These are phyloP conservation scores for Metschnikowia proteae DNA, from an alignment of 805 yeast genomes.

Conservation along the genomic window DNA sequence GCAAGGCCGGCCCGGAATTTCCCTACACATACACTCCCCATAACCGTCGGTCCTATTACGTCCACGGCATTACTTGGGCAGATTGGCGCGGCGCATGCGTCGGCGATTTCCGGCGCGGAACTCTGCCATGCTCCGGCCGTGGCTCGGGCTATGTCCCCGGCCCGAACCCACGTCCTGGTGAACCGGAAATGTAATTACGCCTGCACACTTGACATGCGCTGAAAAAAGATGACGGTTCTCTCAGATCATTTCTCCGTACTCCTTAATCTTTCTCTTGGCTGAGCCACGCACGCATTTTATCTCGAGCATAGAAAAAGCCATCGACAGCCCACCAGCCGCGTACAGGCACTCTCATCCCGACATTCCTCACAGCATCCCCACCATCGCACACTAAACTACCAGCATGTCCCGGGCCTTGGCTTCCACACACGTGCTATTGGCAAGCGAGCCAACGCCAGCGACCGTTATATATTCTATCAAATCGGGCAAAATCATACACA, in stretches of 20 bases:
- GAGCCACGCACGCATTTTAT: background rate
- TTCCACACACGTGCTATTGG: conserved; percentile 55
- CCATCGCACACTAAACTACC: background rate
- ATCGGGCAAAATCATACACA: conserved; percentile 52
- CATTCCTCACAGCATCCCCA: background rate
- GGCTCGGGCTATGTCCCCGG: too few relatives aligned
- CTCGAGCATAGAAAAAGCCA: background rate
- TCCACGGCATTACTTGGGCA: background rate
- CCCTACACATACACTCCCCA: too few relatives aligned
- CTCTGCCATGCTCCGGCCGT: too few relatives aligned
- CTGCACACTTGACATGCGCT: background rate
- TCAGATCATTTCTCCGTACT: background rate
- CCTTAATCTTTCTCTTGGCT: background rate
- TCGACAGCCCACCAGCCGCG: too few relatives aligned
- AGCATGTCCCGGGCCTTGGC: conserved; percentile 60
- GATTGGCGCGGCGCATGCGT: background rate
- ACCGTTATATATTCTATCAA: conserved; percentile 57
- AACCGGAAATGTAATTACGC: background rate
- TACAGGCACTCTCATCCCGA: too few relatives aligned
- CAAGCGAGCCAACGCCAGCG: conserved; percentile 48
- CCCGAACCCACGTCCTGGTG: too few relatives aligned
- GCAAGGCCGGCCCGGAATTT: too few relatives aligned
- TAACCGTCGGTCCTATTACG: too few relatives aligned
- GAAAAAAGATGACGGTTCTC: background rate
- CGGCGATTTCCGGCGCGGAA: background rate